Evolutionary conservation across 1,284 basidiomycete genomes (phyloP).

Genomic region (Ceratobasidium sp.): DNA sequence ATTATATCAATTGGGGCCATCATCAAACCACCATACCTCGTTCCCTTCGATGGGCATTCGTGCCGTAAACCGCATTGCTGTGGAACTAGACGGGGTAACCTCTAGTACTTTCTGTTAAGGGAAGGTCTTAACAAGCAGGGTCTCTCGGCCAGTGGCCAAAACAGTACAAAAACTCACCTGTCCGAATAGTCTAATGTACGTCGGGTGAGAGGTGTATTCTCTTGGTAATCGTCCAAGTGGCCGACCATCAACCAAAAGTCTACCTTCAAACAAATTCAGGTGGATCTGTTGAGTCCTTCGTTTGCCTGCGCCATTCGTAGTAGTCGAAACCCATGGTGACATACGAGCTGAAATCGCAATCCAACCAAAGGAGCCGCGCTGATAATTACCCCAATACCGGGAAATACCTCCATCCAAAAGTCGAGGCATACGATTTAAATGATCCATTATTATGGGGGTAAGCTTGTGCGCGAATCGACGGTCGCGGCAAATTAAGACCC

Average conservation of each 20-base stretch:
- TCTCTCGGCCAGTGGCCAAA: too few relatives aligned
- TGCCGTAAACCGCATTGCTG: too few relatives aligned
- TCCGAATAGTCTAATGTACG: conserved; percentile 46
- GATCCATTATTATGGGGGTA: not conserved
- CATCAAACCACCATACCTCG: conserved; percentile 49
- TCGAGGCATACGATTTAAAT: too few relatives aligned
- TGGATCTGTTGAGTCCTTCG: conserved; percentile 40
- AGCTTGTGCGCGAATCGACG: conserved; percentile 26
- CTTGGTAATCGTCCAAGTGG: conserved; percentile 46
- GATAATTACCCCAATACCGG: conserved; percentile 24
- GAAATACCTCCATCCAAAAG: not conserved
- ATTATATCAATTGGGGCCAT: too few relatives aligned
- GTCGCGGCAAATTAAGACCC: conserved; percentile 18
- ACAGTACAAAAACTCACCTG: conserved; percentile 31
- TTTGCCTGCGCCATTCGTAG: not conserved
- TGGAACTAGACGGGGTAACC: too few relatives aligned
- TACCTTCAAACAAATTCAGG: conserved; percentile 41
- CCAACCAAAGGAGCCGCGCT: not conserved
- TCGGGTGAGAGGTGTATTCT: conserved; percentile 38
- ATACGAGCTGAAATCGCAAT: not conserved
- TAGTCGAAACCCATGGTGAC: conserved; percentile 37
- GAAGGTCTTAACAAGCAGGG: too few relatives aligned
- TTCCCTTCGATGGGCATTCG: conserved; percentile 51
- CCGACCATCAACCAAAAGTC: conserved; percentile 45
- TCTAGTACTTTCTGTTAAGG: conserved; percentile 58